Evolutionary conservation across 2,329 filamentous ascomycete species (phyloP).

Genomic region (Gyromitra esculenta): DNA sequence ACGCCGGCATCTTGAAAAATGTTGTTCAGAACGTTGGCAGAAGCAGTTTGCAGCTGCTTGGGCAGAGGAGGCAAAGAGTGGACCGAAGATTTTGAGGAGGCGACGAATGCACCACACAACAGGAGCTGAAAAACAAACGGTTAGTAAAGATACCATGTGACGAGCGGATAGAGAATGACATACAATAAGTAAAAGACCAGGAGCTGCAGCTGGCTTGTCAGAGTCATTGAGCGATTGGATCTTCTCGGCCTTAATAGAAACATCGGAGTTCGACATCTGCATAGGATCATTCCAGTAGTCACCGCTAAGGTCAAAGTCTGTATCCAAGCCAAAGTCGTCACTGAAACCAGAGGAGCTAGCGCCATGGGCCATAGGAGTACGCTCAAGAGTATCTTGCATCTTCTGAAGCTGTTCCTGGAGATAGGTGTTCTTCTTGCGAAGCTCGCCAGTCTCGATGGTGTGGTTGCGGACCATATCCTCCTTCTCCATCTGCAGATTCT

Average conservation of each 20-base stretch:
- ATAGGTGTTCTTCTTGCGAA: slow-evolving; percentile 90
- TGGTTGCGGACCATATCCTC: slow-evolving; percentile 88
- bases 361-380: slow-evolving; percentile 65
- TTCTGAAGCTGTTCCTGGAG: slow-evolving; percentile 77
- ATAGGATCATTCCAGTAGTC: slow-evolving; percentile 80
- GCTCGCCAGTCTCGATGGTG: slow-evolving; percentile 87
- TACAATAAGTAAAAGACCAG: slow-evolving; percentile 80
- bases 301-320: slow-evolving; percentile 71
- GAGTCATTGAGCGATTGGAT: slow-evolving; percentile 64
- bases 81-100: slow-evolving; percentile 80
- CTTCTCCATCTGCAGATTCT: slow-evolving; percentile 82
- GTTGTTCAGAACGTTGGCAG: slow-evolving; percentile 79
- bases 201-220: slow-evolving; percentile 77
- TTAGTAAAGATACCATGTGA: slow-evolving; percentile 18
- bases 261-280: slow-evolving; percentile 59
- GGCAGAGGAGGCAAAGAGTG: slow-evolving; percentile 79
- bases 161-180: slow-evolving; percentile 10
- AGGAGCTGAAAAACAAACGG: slow-evolving; percentile 69
- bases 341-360: slow-evolving; percentile 68
- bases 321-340: slow-evolving; percentile 82
- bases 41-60: slow-evolving; percentile 81
- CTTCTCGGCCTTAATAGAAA: slow-evolving; percentile 69
- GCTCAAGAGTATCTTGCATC: slow-evolving; percentile 67
- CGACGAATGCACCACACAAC: slow-evolving; percentile 93
- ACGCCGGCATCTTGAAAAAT: slow-evolving; percentile 84